Conservation (phyloP, 345 rosid genomes). For the Salix exigua region DNA sequence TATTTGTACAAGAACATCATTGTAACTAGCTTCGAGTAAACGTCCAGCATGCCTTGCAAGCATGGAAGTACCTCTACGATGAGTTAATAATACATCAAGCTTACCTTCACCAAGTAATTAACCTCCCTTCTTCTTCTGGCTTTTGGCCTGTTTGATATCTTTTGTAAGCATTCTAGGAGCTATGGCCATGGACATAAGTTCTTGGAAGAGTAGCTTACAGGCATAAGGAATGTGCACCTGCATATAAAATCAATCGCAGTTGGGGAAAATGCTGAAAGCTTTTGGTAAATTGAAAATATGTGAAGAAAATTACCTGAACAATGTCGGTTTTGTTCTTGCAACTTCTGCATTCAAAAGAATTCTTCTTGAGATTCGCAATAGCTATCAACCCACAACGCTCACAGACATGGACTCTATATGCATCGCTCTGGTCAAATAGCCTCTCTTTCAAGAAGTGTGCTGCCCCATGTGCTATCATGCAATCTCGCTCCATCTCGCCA, state of each 20-base stretch:
- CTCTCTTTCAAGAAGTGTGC: conserved; percentile 92
- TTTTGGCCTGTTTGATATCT: conserved; percentile 44
- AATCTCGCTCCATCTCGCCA: conserved; percentile 97
- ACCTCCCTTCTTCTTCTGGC: conserved; percentile 60
- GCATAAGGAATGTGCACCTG: conserved; percentile 96
- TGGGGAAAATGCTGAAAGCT: background rate
- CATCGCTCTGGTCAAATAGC: conserved; percentile 94
- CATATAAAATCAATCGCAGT: background rate
- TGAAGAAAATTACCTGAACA: conserved; percentile 55
- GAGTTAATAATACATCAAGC: too few relatives aligned
- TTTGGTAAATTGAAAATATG: too few relatives aligned
- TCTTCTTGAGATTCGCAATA: conserved; percentile 89
- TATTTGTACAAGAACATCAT: too few relatives aligned
- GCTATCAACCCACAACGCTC: conserved; percentile 90
- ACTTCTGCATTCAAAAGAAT: conserved; percentile 87
- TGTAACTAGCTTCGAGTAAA: too few relatives aligned
- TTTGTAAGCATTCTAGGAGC: conserved; percentile 93
- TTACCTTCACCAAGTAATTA: background rate
- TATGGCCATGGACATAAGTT: conserved; percentile 99
- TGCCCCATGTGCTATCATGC: conserved; percentile 98
- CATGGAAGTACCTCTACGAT: too few relatives aligned
- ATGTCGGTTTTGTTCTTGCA: conserved; percentile 95
- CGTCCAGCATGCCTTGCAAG: too few relatives aligned
- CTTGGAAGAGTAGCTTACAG: conserved; percentile 92
- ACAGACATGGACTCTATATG: conserved; percentile 90